Base-by-base conservation (phyloP, 208 protist species). In the Acanthamoeba lenticulata region DNA sequence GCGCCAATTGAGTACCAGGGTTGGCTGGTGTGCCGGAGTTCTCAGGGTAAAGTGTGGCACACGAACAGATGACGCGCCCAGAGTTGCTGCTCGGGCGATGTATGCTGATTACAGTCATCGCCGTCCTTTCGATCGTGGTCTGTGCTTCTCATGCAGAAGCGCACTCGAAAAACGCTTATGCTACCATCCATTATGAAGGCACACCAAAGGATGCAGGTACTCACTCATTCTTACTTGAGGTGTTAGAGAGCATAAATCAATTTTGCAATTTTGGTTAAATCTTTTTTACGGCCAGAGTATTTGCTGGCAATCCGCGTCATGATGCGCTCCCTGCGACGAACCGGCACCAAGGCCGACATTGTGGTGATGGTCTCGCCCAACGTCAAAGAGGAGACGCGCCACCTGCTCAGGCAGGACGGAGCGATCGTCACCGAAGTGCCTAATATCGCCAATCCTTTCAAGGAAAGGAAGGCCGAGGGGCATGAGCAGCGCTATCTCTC, bases 101-200 rank as follows among this genome's bases (percentile, higher is more conserved):
- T n/a, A n/a, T n/a, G n/a, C n/a, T n/a, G n/a, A n/a, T n/a, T n/a
- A n/a, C n/a, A n/a, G n/a, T n/a, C n/a, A n/a, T n/a, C n/a, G n/a
- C n/a, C n/a, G n/a, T n/a, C n/a, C n/a, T n/a, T n/a, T n/a, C n/a
- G n/a, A n/a, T n/a, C n/a, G n/a, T n/a, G n/a, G n/a, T n/a, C n/a
- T n/a, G n/a, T n/a, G n/a, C n/a, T n/a, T n/a, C n/a, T n/a, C n/a
- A n/a, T n/a, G n/a, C n/a, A n/a, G n/a, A n/a, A n/a, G 1, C 60
- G 15, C 32, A 3, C 1, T 55, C 36, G n/a, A 90, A 93, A 57
- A 3, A 94, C 92, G 95, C 95, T 21, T 95, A 92, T 15, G 90
- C 90, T 13, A 96, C 92, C n/a, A 96, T 96, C 57, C 94, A 96
- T 81, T 96, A 96, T 81, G 95, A 96, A 62, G 94, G 92, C 32